A percentile compares a stretch with the other conserved stretches of the same genome.
These are phyloP conservation scores for Suhomyces yuchorum DNA, from an alignment of 1,139 yeast genomes.

Conservation along the genomic window DNA sequence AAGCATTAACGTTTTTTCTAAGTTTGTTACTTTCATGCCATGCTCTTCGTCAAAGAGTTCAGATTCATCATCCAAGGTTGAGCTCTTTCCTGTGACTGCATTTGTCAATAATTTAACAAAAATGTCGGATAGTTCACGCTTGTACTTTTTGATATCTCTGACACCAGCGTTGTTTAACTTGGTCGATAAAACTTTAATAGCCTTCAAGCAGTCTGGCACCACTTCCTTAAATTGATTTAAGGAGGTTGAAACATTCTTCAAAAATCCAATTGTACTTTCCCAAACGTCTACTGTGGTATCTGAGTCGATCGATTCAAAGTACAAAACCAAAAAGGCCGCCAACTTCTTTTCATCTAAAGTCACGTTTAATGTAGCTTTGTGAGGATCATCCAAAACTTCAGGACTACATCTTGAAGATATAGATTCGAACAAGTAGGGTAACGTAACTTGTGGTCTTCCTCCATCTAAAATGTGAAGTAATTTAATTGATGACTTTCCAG, in stretches of 20 bases:
- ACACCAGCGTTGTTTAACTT: constrained; percentile 61
- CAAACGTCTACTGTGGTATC: constrained; percentile 81
- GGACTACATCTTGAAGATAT: constrained; percentile 44
- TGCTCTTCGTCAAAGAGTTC: constrained; percentile 2
- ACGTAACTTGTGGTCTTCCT: constrained; percentile 73
- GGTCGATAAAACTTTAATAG: constrained; percentile 52
- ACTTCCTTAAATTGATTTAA: constrained; percentile 36
- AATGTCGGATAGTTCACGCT: constrained; percentile 67
- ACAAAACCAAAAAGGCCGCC: constrained; percentile 55
- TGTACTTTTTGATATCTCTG: constrained; percentile 60
- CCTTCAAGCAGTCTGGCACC: constrained; percentile 53
- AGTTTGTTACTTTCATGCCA: constrained; percentile 15
- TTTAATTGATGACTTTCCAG: constrained; percentile 36
- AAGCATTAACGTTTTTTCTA: constrained; percentile 6
- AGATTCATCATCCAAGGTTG: constrained; percentile 7
- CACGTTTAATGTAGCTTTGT: constrained; percentile 47
- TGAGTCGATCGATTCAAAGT: constrained; percentile 64
- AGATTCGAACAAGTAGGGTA: constrained; percentile 66
- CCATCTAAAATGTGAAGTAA: constrained; percentile 80
- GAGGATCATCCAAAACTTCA: constrained; percentile 31
- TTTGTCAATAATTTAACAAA: constrained; percentile 56
- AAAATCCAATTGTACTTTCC: constrained; percentile 55
- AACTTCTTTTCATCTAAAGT: constrained; percentile 44
- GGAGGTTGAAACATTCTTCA: constrained; percentile 58
- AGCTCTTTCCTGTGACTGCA: constrained; percentile 23